phyloP scores from a whole-genome alignment of 371 early-diverging fungal genomes.

The Funneliformis caledonium region DNA sequence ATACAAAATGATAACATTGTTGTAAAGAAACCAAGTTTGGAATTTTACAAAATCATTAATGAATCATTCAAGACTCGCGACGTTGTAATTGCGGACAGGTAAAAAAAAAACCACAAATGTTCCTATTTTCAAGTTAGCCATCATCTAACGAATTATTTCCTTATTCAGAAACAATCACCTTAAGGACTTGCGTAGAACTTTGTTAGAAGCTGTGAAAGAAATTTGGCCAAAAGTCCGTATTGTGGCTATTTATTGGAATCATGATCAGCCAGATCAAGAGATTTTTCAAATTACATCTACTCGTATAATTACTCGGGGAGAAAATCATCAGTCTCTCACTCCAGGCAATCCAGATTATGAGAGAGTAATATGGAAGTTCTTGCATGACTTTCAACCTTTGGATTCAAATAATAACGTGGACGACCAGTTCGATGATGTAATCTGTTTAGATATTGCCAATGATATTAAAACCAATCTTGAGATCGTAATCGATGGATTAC shows the following conservation, averaged over 20 bases:
- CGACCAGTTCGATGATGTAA: conserved; percentile 53
- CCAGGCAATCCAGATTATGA: conserved; percentile 62
- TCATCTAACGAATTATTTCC: not conserved
- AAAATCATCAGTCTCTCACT: conserved; percentile 76
- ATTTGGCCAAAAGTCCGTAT: conserved; percentile 61
- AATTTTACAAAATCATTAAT: conserved; percentile 59
- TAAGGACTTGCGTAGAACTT: conserved; percentile 54
- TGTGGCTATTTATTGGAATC: conserved; percentile 73
- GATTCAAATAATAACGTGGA: conserved; percentile 54
- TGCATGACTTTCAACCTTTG: conserved; percentile 55
- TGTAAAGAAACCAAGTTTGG: conserved; percentile 55
- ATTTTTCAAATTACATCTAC: conserved; percentile 53
- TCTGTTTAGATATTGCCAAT: conserved; percentile 56
- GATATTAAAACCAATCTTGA: conserved; percentile 51
- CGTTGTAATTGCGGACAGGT: conserved; percentile 68
- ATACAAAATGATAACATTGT: conserved; percentile 77
- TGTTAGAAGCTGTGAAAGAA: conserved; percentile 54
- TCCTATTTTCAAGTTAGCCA: not conserved
- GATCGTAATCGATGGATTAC: conserved; percentile 48
- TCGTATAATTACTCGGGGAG: conserved; percentile 68
- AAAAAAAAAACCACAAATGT: not conserved
- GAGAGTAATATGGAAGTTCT: conserved; percentile 58
- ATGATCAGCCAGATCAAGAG: conserved; percentile 47
- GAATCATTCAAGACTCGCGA: conserved; percentile 51
- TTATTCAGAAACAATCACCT: conserved; percentile 68